Evolutionary conservation across 495 filamentous ascomycete species (phyloP).

Genomic region (Neurospora intermedia): DNA sequence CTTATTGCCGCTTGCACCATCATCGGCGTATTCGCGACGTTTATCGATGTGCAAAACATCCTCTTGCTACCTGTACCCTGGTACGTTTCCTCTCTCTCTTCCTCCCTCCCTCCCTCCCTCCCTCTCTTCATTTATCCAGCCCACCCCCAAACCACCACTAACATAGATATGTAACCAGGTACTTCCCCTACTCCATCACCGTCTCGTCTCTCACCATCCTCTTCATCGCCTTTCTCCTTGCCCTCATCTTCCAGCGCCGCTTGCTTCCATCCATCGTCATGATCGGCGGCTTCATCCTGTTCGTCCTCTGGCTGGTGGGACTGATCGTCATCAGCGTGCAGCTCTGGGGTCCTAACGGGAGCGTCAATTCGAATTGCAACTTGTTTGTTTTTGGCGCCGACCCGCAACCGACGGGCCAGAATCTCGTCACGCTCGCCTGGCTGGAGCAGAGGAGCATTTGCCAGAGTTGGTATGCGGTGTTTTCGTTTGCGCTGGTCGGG

Average conservation of each 20-base stretch:
- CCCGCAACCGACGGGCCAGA: constrained; percentile 47
- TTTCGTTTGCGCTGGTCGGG: constrained; percentile 65
- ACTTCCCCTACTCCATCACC: constrained; percentile 86
- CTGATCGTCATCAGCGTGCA: constrained; percentile 84
- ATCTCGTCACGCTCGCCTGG: constrained; percentile 66
- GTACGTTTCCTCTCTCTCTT: constrained; percentile 37
- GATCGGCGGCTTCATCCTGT: constrained; percentile 84
- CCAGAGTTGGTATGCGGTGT: constrained; percentile 55
- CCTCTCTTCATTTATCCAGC: neutral
- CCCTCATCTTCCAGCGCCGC: constrained; percentile 63
- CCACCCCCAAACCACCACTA: neutral
- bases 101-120: neutral
- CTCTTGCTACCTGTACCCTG: constrained; percentile 68
- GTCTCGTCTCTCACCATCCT: constrained; percentile 55
- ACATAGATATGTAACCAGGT: constrained; percentile 46
- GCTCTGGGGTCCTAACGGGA: constrained; percentile 68
- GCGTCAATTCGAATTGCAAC: constrained; percentile 72
- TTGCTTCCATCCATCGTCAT: constrained; percentile 86
- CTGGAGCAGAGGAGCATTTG: constrained; percentile 82
- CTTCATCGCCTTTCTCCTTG: constrained; percentile 62
- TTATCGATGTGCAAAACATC: constrained; percentile 68
- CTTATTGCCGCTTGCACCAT: constrained; percentile 66
- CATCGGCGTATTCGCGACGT: constrained; percentile 77
- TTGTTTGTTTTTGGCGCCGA: constrained; percentile 49
- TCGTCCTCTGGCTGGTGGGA: constrained; percentile 84